Conservation (phyloP, 257 asterid genomes). For the Solanum habrochaites region DNA sequence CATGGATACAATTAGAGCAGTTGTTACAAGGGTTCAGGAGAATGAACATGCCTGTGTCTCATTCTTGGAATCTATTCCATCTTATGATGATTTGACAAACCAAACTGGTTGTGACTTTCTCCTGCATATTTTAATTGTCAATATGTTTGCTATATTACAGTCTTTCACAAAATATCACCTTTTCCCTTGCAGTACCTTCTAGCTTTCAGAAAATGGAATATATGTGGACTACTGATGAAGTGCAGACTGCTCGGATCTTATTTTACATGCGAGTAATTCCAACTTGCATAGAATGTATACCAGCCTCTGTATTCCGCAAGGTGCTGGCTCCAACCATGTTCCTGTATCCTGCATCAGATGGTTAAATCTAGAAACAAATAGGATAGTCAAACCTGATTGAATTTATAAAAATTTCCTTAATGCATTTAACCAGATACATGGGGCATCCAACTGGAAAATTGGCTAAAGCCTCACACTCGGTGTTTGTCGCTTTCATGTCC, state of each 20-base stretch:
- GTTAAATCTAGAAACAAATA: not conserved
- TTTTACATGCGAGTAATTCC: conserved; percentile 86
- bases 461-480: conserved; percentile 73
- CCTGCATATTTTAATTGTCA: not conserved
- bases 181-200: conserved; percentile 35
- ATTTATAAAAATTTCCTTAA: conserved; percentile 20
- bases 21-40: conserved; percentile 74
- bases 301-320: conserved; percentile 54
- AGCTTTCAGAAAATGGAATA: conserved; percentile 20
- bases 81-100: conserved; percentile 52
- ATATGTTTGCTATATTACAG: not conserved
- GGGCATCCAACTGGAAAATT: conserved; percentile 88
- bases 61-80: conserved; percentile 74
- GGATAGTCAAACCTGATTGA: not conserved
- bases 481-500: conserved; percentile 74
- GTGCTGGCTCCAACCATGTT: conserved; percentile 74
- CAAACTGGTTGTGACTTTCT: conserved; percentile 34
- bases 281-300: conserved; percentile 60
- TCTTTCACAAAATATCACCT: not conserved
- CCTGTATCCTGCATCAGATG: conserved; percentile 60
- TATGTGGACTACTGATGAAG: conserved; percentile 73
- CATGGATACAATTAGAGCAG: conserved; percentile 84
- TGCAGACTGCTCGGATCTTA: conserved; percentile 81
- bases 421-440: conserved; percentile 46
- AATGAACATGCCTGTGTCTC: conserved; percentile 60